These are phyloP conservation scores for Paraphaeosphaeria minitans DNA, from an alignment of 2,329 filamentous ascomycete species.

Conservation along the genomic window DNA sequence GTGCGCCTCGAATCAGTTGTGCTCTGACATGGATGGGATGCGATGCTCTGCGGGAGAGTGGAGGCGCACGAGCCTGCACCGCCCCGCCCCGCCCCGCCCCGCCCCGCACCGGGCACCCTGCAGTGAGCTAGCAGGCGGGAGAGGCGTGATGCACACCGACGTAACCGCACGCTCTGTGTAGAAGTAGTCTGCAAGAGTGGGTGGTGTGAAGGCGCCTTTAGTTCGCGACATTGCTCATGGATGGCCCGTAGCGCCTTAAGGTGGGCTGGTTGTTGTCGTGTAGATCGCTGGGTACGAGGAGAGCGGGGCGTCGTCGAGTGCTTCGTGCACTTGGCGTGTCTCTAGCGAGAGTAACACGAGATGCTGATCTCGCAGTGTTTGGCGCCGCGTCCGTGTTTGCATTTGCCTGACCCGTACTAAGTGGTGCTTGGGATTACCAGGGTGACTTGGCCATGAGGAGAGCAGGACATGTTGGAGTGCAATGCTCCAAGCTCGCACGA, in stretches of 20 bases:
- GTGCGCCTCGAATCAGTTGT: neutral
- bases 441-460: neutral
- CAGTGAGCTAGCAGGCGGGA: constrained; percentile 2
- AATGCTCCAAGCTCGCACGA: neutral
- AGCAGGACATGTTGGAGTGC: neutral
- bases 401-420: neutral
- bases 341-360: neutral
- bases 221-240: neutral
- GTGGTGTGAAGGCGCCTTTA: neutral
- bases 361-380: constrained; percentile 2
- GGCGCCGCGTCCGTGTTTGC: neutral
- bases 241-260: neutral
- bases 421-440: neutral
- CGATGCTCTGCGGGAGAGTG: constrained; percentile 4
- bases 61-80: neutral
- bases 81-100: too few relatives aligned
- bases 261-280: neutral
- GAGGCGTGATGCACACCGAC: constrained; percentile 9
- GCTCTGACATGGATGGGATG: neutral
- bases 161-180: neutral
- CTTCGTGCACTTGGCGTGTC: neutral
- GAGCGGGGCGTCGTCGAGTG: neutral
- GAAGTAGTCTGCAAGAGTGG: neutral
- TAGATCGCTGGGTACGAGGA: constrained; percentile 5
- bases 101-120: neutral